Conservation (phyloP, 192 early-diverging fungal genomes). For the Chytriomyces confervae region DNA sequence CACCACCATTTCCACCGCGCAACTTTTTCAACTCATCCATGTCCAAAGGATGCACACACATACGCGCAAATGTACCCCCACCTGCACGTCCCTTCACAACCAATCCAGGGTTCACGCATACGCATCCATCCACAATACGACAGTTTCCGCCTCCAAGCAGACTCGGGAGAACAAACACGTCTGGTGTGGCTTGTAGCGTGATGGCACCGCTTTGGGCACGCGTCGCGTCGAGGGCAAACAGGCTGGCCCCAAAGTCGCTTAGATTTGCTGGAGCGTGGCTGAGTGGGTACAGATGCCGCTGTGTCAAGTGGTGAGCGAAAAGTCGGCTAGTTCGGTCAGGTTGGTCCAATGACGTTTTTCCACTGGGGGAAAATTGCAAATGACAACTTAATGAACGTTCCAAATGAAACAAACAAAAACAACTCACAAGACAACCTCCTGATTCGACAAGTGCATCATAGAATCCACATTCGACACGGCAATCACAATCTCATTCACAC, state of each 20-base stretch:
- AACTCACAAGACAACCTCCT: constrained; percentile 59
- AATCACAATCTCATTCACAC: constrained; percentile 83
- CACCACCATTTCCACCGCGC: neutral
- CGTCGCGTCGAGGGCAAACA: constrained; percentile 43
- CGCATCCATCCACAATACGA: constrained; percentile 72
- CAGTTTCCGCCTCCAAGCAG: constrained; percentile 71
- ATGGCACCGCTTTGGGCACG: constrained; percentile 43
- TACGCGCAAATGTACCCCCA: constrained; percentile 71
- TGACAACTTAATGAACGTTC: too few relatives aligned
- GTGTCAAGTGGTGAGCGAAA: constrained; percentile 77
- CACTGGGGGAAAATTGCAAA: too few relatives aligned
- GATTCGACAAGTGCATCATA: constrained; percentile 71
- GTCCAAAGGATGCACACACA: constrained; percentile 73
- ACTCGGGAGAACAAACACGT: constrained; percentile 81
- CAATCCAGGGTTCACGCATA: constrained; percentile 86
- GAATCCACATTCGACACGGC: constrained; percentile 79
- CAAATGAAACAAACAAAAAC: constrained; percentile 3
- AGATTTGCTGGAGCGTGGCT: constrained; percentile 51
- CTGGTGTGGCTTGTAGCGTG: constrained; percentile 73
- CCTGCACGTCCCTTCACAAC: constrained; percentile 70
- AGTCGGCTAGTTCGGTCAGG: constrained; percentile 74
- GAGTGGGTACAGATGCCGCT: constrained; percentile 87
- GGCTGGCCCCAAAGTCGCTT: constrained; percentile 29
- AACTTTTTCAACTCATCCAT: constrained; percentile 30
- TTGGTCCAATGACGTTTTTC: constrained; percentile 30